Base-by-base conservation (phyloP, 495 filamentous ascomycete species). In the Sordaria brevicollis region DNA sequence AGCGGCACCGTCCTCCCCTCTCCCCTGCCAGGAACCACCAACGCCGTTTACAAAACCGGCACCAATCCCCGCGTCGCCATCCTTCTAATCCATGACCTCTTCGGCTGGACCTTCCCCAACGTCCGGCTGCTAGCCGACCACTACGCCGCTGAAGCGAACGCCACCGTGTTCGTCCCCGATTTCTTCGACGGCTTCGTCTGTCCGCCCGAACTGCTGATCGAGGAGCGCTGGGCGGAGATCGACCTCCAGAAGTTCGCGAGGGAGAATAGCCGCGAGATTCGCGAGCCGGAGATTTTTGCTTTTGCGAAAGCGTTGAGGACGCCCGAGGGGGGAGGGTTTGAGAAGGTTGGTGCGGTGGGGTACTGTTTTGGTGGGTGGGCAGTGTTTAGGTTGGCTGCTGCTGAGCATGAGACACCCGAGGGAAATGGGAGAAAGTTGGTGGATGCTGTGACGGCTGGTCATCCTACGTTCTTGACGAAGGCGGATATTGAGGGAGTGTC, bases 321-420 rank as follows among this genome's bases (percentile, higher is more conserved):
- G 6, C 67, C 79, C 34, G 49, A 62, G 5, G 25, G 49, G 49
- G 49, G 25, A 10, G 49, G 49, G 13, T 80, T 83, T 74, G 76
- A 76, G 38, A 80, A 78, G 41, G 70, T 89, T 37, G 87, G 80
- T 8, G 87, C 86, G 2, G 76, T 89, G 21, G 88, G 88, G 4
- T 89, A 83, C 75, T 90, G 89, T 79, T 90, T 81, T 66, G 87
- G 88, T 66, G 87, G 86, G 1, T 89, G 86, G 87, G 86, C 81
- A 0, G 80, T 81, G 31, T 84, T 86, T 74, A 75, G 82, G 39
- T 79, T 89, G 1, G 77, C 76, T 0, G 69, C 78, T 1, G 71
- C 73, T 67, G 73, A 76, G 74, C 74, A 77, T 67, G 71, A 67
- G n/a, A 74, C 79, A 34, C 67, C 75, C 0, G 75, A 69, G 7